A percentile compares a stretch with the other conserved stretches of the same genome.
Conservation (phyloP, 2,329 filamentous ascomycete species). For the Grosmannia serpens region DNA sequence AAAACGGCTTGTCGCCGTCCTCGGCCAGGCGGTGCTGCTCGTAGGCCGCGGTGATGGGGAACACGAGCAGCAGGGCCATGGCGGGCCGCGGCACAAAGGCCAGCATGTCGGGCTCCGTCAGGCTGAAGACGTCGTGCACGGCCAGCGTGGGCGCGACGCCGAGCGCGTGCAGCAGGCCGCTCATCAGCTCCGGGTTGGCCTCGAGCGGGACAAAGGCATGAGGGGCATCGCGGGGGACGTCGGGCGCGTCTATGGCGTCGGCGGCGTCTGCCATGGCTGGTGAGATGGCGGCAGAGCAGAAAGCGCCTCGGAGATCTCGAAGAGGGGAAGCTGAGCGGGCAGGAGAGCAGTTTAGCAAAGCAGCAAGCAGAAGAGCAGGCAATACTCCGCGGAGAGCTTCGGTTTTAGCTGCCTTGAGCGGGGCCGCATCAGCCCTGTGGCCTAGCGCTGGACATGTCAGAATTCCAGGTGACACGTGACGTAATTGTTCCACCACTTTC, state of each 20-base stretch:
- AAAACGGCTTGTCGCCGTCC: conserved; percentile 52
- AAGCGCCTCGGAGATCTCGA: neutral
- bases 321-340: neutral
- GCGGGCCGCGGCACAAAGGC: conserved; percentile 81
- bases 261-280: neutral
- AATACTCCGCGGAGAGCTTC: no score
- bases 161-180: conserved; percentile 66
- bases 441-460: neutral
- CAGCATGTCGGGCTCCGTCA: conserved; percentile 75
- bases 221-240: conserved; percentile 1
- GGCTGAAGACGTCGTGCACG: conserved; percentile 86
- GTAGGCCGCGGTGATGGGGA: conserved; percentile 72
- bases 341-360: neutral
- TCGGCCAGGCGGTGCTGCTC: conserved; percentile 64
- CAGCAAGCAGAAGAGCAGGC: no score
- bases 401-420: neutral
- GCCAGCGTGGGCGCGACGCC: conserved; percentile 67
- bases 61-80: conserved; percentile 81
- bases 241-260: neutral
- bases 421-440: neutral
- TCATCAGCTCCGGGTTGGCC: conserved; percentile 84
- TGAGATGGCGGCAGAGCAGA: neutral
- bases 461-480: no score
- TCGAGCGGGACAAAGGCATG: conserved; percentile 48
- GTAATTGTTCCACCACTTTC: no score